These are phyloP conservation scores for Pisolithus thermaeus DNA, from an alignment of 1,284 basidiomycete genomes.

Conservation along the genomic window DNA sequence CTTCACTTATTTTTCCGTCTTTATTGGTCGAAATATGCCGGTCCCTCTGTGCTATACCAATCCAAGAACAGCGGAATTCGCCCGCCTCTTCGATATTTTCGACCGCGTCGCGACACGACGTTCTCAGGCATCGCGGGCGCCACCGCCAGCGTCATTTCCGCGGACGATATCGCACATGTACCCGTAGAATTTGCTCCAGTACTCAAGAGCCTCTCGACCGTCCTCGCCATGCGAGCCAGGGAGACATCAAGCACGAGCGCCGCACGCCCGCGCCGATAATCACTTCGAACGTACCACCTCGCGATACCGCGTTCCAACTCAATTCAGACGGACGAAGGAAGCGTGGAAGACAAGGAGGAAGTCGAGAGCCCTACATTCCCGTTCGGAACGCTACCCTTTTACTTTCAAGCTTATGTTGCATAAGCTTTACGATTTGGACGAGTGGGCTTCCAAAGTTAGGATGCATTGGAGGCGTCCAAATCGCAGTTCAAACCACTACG, in stretches of 20 bases:
- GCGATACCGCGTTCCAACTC: conserved; percentile 27
- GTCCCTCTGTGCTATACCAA: conserved; percentile 13
- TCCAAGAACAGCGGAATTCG: conserved; percentile 43
- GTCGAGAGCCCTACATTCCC: conserved; percentile 37
- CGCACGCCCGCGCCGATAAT: conserved; percentile 7
- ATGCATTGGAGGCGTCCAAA: conserved; percentile 47
- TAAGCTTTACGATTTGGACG: conserved; percentile 55
- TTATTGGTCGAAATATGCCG: conserved; percentile 13
- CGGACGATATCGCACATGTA: conserved; percentile 31
- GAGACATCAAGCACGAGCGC: conserved; percentile 11
- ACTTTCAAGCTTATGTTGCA: conserved; percentile 63
- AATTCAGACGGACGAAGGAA: background rate
- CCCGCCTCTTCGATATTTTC: conserved; percentile 49
- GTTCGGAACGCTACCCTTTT: conserved; percentile 43
- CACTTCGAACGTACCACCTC: conserved; percentile 16
- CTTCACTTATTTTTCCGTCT: conserved; percentile 1
- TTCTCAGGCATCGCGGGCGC: conserved; percentile 19
- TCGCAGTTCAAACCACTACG: conserved; percentile 46
- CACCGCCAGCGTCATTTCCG: conserved; percentile 16
- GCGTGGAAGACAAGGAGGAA: conserved; percentile 4
- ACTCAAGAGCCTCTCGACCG: conserved; percentile 37
- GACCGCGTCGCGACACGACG: conserved; percentile 42
- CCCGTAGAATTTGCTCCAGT: conserved; percentile 43
- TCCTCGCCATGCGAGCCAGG: conserved; percentile 31
- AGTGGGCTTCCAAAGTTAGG: conserved; percentile 54